phyloP scores from a whole-genome alignment of 768 basidiomycete genomes.

The Leccinum fibrillosum region DNA sequence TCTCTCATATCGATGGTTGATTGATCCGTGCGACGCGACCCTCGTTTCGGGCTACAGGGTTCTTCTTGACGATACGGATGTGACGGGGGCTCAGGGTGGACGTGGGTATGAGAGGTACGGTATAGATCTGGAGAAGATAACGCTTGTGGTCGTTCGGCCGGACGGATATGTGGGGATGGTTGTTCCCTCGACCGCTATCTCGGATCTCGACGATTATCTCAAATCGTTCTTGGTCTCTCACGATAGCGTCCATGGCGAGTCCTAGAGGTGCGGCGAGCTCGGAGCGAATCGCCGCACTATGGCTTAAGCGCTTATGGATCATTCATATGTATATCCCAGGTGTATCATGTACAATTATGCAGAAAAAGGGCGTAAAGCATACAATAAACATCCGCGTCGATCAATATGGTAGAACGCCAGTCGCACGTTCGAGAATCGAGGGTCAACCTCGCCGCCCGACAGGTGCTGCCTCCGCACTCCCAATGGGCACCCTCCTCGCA shows the following conservation, averaged over 20 bases:
- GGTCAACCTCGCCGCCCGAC: slow-evolving; percentile 44
- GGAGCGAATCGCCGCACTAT: background rate
- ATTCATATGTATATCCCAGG: background rate
- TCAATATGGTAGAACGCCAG: background rate
- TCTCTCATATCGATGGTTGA: background rate
- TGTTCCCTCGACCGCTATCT: slow-evolving; percentile 23
- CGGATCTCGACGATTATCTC: slow-evolving; percentile 48
- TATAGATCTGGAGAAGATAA: slow-evolving; percentile 25
- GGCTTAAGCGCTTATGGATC: background rate
- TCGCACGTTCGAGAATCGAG: background rate
- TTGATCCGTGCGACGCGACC: background rate
- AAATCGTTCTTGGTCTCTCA: slow-evolving; percentile 38
- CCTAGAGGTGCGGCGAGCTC: background rate
- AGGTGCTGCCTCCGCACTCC: slow-evolving; percentile 60
- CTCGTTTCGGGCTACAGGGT: slow-evolving; percentile 24
- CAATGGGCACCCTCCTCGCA: slow-evolving; percentile 63
- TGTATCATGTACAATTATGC: slow-evolving; percentile 26
- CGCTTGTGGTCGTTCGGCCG: slow-evolving; percentile 38
- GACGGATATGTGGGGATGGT: slow-evolving; percentile 41
- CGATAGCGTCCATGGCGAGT: background rate
- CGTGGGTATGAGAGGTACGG: slow-evolving; percentile 35
- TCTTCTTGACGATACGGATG: slow-evolving; percentile 35
- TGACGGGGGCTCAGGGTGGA: slow-evolving; percentile 30
- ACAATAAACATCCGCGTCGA: slow-evolving; percentile 7
- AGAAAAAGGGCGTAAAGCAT: slow-evolving; percentile 5